These are phyloP conservation scores for Handroanthus guayacan DNA, from an alignment of 257 asterid genomes.

Conservation along the genomic window DNA sequence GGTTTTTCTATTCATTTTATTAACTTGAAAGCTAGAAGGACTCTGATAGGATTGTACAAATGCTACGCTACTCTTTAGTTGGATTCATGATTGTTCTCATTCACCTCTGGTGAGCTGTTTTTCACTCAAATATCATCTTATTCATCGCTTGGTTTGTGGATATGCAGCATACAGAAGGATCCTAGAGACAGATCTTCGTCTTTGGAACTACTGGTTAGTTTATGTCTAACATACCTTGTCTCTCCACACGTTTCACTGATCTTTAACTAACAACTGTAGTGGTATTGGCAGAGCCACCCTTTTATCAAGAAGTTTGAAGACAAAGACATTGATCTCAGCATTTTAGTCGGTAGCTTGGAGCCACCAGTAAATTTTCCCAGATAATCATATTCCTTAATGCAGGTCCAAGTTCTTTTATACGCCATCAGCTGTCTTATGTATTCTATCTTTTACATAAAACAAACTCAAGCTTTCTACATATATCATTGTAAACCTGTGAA, in stretches of 20 bases:
- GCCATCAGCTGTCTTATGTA: slow-evolving; percentile 29
- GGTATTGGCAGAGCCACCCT: slow-evolving; percentile 73
- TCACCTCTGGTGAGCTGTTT: slow-evolving; percentile 1
- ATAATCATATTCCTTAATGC: slow-evolving; percentile 40
- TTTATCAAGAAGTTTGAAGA: slow-evolving; percentile 95
- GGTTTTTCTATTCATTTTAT: neutral
- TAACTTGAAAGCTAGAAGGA: neutral
- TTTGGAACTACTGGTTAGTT: slow-evolving; percentile 85
- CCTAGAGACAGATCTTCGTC: slow-evolving; percentile 86
- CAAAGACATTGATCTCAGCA: slow-evolving; percentile 87
- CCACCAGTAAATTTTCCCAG: slow-evolving; percentile 79
- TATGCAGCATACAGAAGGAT: slow-evolving; percentile 92
- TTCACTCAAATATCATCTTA: neutral
- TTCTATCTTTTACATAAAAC: slow-evolving; percentile 28
- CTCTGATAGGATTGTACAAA: neutral
- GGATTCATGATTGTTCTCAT: neutral
- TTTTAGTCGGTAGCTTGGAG: slow-evolving; percentile 84
- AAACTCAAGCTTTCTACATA: slow-evolving; percentile 7
- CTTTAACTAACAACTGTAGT: slow-evolving; percentile 19
- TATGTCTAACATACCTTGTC: neutral
- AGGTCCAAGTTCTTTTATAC: slow-evolving; percentile 24
- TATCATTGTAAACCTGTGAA: slow-evolving; percentile 17
- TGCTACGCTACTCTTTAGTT: neutral
- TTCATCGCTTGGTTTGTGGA: slow-evolving; percentile 25
- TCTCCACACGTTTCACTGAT: neutral